phyloP scores from a whole-genome alignment of 2,329 filamentous ascomycete genomes.

The Acarospora socialis region DNA sequence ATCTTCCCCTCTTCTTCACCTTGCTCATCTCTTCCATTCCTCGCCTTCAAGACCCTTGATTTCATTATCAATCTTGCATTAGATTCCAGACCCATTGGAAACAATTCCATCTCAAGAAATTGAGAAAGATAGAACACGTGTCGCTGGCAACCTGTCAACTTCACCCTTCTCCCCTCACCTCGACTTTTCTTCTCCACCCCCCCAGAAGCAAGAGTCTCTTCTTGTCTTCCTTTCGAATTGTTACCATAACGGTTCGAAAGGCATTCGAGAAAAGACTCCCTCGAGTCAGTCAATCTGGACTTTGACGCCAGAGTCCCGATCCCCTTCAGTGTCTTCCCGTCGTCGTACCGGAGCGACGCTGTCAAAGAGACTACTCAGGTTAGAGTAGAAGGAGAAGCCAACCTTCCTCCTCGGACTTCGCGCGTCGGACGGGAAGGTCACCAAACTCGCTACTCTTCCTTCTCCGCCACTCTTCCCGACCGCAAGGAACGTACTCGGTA shows the following conservation, averaged over 20 bases:
- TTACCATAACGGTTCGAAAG: conserved; percentile 33
- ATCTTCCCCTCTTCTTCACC: not conserved
- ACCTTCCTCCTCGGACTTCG: conserved; percentile 55
- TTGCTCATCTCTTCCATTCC: not conserved
- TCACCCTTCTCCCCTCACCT: conserved; percentile 3
- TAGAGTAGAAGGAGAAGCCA: conserved; percentile 82
- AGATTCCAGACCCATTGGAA: conserved; percentile 1
- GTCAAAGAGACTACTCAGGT: conserved; percentile 51
- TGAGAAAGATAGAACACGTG: conserved; percentile 5
- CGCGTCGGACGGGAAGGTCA: conserved; percentile 97
- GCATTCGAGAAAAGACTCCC: conserved; percentile 58
- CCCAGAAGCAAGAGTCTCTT: conserved; percentile 49
- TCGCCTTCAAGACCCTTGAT: not conserved
- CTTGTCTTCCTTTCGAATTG: conserved; percentile 51
- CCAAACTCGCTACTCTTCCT: conserved; percentile 58
- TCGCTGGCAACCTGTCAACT: conserved; percentile 7
- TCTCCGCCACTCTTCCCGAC: conserved; percentile 45
- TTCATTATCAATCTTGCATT: not conserved
- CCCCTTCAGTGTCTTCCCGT: conserved; percentile 99
- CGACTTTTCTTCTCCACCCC: not conserved
- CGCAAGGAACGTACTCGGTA: conserved; percentile 41
- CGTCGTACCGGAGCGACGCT: conserved; percentile 75
- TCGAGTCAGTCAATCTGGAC: conserved; percentile 93
- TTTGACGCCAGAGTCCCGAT: conserved; percentile 99
- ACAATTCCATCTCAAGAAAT: not conserved